These are phyloP conservation scores for Adiantum capillusveneris DNA, from an alignment of 75 land plant species.

Conservation along the genomic window DNA sequence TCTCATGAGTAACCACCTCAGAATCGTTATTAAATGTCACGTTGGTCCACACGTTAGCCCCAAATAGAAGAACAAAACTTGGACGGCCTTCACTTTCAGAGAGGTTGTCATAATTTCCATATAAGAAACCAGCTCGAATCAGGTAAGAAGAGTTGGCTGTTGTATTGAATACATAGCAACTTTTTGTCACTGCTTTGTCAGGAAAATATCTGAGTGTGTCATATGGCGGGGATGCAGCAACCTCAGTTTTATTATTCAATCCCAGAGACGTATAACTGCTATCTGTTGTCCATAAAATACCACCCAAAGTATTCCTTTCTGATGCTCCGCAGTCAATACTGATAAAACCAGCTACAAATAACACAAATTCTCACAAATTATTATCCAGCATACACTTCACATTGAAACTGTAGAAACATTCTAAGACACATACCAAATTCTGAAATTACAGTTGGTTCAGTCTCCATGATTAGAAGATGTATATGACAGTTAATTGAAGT, in stretches of 20 bases:
- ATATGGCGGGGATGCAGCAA: neutral
- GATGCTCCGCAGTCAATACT: conserved; percentile 3
- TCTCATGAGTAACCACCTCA: neutral
- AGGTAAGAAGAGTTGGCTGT: neutral
- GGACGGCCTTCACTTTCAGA: neutral
- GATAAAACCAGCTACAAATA: neutral
- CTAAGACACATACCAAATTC: no score
- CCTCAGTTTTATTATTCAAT: neutral
- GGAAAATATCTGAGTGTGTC: neutral
- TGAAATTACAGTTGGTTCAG: no score
- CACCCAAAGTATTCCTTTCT: neutral
- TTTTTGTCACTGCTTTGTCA: neutral
- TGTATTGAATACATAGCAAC: neutral
- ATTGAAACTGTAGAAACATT: no score
- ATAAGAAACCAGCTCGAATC: neutral
- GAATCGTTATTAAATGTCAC: neutral
- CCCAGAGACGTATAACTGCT: neutral
- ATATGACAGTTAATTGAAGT: no score
- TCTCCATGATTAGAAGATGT: no score
- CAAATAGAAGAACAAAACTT: neutral
- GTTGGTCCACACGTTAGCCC: neutral
- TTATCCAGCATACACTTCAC: no score
- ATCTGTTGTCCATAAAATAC: neutral
- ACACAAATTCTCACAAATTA: no score
- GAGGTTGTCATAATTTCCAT: neutral